Evolutionary conservation across 1,139 yeast genomes (phyloP).

Genomic region (Pichia sp.): DNA sequence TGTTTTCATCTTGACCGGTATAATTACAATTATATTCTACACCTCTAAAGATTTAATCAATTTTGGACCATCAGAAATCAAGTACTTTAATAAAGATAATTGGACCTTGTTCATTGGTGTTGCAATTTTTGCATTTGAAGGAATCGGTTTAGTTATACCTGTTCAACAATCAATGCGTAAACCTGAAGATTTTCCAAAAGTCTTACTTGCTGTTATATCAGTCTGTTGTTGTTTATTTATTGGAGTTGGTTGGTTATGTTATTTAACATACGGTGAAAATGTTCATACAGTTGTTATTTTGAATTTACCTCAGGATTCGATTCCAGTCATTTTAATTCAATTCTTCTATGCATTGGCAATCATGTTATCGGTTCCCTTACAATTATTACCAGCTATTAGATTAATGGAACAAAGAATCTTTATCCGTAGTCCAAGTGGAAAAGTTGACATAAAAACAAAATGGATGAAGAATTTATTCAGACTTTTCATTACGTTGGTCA

Average conservation of each 20-base stretch:
- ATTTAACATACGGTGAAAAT: constrained; percentile 60
- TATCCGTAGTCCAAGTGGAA: constrained; percentile 47
- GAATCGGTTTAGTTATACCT: constrained; percentile 71
- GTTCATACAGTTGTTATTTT: constrained; percentile 62
- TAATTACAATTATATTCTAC: constrained; percentile 55
- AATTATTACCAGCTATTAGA: constrained; percentile 68
- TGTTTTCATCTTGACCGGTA: constrained; percentile 56
- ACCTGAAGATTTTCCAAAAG: constrained; percentile 66
- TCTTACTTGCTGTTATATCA: constrained; percentile 50
- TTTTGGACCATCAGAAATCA: constrained; percentile 44
- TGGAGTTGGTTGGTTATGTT: constrained; percentile 59
- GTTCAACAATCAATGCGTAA: constrained; percentile 69
- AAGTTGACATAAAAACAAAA: constrained; percentile 43
- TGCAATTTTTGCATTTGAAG: constrained; percentile 77
- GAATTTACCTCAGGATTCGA: constrained; percentile 58
- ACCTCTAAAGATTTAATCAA: constrained; percentile 40
- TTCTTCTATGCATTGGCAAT: constrained; percentile 68
- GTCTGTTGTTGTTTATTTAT: constrained; percentile 57
- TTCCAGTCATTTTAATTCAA: constrained; percentile 60
- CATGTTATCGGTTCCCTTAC: constrained; percentile 67
- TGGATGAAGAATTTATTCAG: constrained; percentile 64
- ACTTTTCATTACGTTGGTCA: constrained; percentile 43
- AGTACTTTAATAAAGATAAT: constrained; percentile 46
- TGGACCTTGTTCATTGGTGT: constrained; percentile 78
- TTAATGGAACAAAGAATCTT: constrained; percentile 61